phyloP scores from a whole-genome alignment of 805 yeast species.

The Helenozyma baotianmanensis region DNA sequence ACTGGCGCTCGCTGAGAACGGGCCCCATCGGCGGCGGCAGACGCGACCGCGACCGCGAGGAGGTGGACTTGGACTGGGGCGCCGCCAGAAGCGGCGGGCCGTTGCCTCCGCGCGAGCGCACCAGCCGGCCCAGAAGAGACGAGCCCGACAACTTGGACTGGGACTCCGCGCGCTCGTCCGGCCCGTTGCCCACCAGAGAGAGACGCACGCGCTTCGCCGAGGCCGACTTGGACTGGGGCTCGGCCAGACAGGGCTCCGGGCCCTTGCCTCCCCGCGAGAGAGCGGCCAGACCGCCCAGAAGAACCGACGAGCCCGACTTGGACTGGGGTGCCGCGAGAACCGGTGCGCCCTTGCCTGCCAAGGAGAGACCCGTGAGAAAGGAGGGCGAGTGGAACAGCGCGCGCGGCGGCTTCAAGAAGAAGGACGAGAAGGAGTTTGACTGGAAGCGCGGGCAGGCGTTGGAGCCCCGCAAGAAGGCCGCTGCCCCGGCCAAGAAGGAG shows the following conservation, averaged over 20 bases:
- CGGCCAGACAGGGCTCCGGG: slow-evolving; percentile 3
- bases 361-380: slow-evolving; percentile 26
- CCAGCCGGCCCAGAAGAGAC: slow-evolving; percentile 31
- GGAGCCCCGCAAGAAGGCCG: slow-evolving; percentile 12
- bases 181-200: slow-evolving; percentile 19
- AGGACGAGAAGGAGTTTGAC: slow-evolving; percentile 28
- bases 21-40: slow-evolving; percentile 20
- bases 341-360: slow-evolving; percentile 29
- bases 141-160: slow-evolving; percentile 40
- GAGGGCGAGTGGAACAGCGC: slow-evolving; percentile 25
- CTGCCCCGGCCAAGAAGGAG: slow-evolving; percentile 9
- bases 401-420: slow-evolving; percentile 17
- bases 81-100: slow-evolving; percentile 38
- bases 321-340: slow-evolving; percentile 41
- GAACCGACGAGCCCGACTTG: slow-evolving; percentile 37
- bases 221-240: slow-evolving; percentile 24
- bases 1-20: slow-evolving; percentile 39
- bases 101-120: slow-evolving; percentile 29
- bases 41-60: slow-evolving; percentile 36
- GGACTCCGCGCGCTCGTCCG: slow-evolving; percentile 32
- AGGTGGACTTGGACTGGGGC: slow-evolving; percentile 60
- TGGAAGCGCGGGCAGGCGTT: slow-evolving; percentile 37
- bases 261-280: slow-evolving; percentile 8
- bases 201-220: no score
- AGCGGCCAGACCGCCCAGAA: slow-evolving; percentile 14